Conservation (phyloP, 2,329 filamentous ascomycete genomes). For the Eutypa lata region DNA sequence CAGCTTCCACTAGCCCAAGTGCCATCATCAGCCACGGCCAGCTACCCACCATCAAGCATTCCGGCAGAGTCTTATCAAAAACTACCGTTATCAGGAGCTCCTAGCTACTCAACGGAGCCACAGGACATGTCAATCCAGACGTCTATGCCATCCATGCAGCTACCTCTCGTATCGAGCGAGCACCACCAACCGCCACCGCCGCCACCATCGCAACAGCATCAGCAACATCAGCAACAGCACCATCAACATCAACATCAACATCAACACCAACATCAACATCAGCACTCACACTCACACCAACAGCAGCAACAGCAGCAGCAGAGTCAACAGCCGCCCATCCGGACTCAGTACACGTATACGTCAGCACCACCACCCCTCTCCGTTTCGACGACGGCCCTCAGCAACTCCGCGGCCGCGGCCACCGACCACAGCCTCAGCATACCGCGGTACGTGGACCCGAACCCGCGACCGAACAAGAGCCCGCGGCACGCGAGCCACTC, state of each 20-base stretch:
- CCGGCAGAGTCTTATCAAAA: conserved; percentile 51
- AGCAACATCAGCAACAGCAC: background rate
- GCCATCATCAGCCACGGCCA: conserved; percentile 41
- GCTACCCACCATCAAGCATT: conserved; percentile 50
- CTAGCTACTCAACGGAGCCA: conserved; percentile 47
- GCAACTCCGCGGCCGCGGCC: conserved; percentile 27
- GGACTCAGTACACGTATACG: conserved; percentile 55
- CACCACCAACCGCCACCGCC: conserved; percentile 28
- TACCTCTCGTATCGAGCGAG: conserved; percentile 48
- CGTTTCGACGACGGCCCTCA: conserved; percentile 36
- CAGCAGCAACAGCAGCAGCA: background rate
- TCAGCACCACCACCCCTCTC: conserved; percentile 50
- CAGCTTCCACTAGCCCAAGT: conserved; percentile 47
- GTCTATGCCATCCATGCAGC: conserved; percentile 52
- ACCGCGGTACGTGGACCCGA: conserved; percentile 55
- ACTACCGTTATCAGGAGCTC: conserved; percentile 45
- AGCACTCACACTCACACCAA: no score
- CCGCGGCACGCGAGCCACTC: conserved; percentile 53
- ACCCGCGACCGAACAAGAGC: conserved; percentile 53
- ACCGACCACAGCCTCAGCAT: conserved; percentile 47
- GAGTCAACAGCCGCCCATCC: conserved; percentile 32
- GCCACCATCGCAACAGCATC: background rate
- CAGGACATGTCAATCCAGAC: conserved; percentile 53
- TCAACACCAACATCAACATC: background rate
- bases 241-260: background rate